phyloP scores from a whole-genome alignment of 805 yeast species.

The Alloascoidea africana region DNA sequence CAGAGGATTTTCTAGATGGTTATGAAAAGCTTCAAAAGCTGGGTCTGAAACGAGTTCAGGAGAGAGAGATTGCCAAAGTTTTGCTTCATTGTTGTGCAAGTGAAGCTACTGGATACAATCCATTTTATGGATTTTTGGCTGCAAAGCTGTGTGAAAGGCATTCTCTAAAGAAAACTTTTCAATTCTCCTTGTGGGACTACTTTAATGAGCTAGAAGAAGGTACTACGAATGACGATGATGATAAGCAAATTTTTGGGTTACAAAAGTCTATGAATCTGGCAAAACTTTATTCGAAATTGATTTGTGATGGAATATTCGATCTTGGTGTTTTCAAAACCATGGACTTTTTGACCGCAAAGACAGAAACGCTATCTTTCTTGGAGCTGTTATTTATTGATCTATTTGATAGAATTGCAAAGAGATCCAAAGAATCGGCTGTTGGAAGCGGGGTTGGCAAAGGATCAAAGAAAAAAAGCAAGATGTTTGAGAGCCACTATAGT shows the following conservation, averaged over 20 bases:
- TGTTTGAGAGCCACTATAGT: constrained; percentile 21
- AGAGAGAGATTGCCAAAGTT: constrained; percentile 76
- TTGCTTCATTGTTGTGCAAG: constrained; percentile 73
- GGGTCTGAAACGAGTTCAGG: constrained; percentile 62
- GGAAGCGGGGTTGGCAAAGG: constrained; percentile 6
- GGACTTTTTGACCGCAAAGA: constrained; percentile 51
- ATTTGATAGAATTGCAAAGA: constrained; percentile 38
- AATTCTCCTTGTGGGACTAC: constrained; percentile 81
- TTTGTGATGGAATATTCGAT: constrained; percentile 60
- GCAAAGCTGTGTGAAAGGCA: constrained; percentile 59
- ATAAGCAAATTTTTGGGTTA: constrained; percentile 27
- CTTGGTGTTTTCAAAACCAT: constrained; percentile 60
- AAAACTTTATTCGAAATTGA: constrained; percentile 60
- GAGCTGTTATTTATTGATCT: constrained; percentile 62
- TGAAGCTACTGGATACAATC: constrained; percentile 67
- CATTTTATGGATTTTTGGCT: constrained; percentile 76
- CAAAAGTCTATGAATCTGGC: constrained; percentile 60
- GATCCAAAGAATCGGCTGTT: constrained; percentile 17
- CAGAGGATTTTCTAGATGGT: constrained; percentile 84
- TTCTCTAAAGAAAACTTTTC: constrained; percentile 66
- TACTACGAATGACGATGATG: constrained; percentile 30
- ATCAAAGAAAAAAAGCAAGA: constrained; percentile 8
- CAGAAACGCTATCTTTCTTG: constrained; percentile 50
- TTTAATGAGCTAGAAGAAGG: constrained; percentile 52
- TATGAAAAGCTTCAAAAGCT: constrained; percentile 69